Evolutionary conservation across 2,329 filamentous ascomycete species (phyloP).

Genomic region (Colletotrichum sansevieriae): DNA sequence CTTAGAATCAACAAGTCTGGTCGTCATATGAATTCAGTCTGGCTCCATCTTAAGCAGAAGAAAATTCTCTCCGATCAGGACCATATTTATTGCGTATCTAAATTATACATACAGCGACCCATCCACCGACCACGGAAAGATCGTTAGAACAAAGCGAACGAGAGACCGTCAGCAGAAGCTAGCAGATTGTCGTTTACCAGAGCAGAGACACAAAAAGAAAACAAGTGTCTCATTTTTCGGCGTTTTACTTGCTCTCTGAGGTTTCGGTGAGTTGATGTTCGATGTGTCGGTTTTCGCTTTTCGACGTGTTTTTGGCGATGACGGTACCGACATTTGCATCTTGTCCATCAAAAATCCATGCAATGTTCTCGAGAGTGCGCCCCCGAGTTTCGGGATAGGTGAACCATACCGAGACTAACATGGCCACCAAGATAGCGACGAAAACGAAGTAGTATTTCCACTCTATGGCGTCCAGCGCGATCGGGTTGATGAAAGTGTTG

Average conservation of each 20-base stretch:
- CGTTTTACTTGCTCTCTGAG: not conserved
- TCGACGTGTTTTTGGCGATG: not conserved
- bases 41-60: no score
- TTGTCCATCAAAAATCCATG: slow-evolving; percentile 27
- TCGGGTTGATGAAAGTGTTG: slow-evolving; percentile 59
- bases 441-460: slow-evolving; percentile 60
- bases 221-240: no score
- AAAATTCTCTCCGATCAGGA: no score
- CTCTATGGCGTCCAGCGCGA: slow-evolving; percentile 53
- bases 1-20: no score
- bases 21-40: no score
- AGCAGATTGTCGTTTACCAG: no score
- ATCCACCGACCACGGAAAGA: no score
- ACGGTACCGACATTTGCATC: slow-evolving; percentile 8
- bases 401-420: slow-evolving; percentile 34
- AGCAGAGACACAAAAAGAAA: no score
- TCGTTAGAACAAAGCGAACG: no score
- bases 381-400: slow-evolving; percentile 41
- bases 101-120: no score
- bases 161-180: no score
- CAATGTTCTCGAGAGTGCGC: slow-evolving; percentile 39
- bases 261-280: not conserved
- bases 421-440: slow-evolving; percentile 63
- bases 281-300: slow-evolving; percentile 13
- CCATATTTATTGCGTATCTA: accelerated